Evolutionary conservation across 345 rosid species (phyloP).

Genomic region (Populus simonii): DNA sequence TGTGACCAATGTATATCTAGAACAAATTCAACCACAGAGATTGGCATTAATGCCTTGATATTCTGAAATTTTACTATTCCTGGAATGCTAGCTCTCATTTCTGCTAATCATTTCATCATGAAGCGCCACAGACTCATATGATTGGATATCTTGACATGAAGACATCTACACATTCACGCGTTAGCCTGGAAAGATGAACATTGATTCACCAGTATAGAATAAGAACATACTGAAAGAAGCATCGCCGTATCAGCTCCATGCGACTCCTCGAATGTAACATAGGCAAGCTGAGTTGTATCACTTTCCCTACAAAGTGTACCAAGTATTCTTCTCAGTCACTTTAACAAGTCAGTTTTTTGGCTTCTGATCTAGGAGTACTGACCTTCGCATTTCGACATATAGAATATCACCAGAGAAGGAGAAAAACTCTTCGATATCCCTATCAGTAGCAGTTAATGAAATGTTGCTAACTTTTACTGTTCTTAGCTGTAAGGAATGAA

Average conservation of each 20-base stretch:
- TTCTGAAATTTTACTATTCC: too few species aligned
- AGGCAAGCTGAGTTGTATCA: constrained; percentile 38
- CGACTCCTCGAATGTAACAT: constrained; percentile 40
- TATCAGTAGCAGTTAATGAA: constrained; percentile 66
- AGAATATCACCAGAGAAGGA: constrained; percentile 78
- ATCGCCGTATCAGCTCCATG: constrained; percentile 51
- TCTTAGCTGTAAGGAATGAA: constrained; percentile 30
- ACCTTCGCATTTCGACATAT: constrained; percentile 72
- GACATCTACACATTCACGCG: background rate
- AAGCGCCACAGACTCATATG: too few species aligned
- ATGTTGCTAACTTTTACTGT: constrained; percentile 52
- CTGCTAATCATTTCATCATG: too few species aligned
- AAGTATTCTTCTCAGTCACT: too few species aligned
- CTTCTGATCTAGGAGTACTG: background rate
- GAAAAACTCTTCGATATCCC: constrained; percentile 74
- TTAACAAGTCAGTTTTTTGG: too few species aligned
- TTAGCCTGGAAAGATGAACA: background rate
- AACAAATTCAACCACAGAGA: too few species aligned
- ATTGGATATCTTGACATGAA: background rate
- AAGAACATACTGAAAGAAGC: constrained; percentile 44
- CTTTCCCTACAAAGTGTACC: constrained; percentile 26
- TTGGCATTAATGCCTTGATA: too few species aligned
- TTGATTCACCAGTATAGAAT: background rate
- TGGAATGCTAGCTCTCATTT: too few species aligned
- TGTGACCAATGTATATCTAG: too few species aligned